Base-by-base conservation (phyloP, 2,329 filamentous ascomycete genomes). In the Aspergillus sojae region DNA sequence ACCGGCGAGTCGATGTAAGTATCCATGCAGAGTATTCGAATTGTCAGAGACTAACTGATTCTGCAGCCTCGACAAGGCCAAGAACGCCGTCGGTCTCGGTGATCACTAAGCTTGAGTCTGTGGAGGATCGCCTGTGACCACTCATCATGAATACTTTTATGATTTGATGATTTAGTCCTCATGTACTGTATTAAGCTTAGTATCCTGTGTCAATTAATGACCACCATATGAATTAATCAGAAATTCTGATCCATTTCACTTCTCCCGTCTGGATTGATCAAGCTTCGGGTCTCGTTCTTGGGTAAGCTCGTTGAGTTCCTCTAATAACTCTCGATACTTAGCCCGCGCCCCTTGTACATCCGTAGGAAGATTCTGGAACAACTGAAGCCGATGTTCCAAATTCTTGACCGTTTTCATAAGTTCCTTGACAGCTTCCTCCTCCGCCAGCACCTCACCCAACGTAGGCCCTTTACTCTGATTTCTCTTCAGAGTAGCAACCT, bases 351-450 rank as follows among this genome's bases (percentile, higher is more conserved):
- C 83, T 55, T 89, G 85, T 10, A 86, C 78, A 71, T 96, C 89
- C 6, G 88, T 88, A 1, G 93, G 91, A 64, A 97, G 77, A 7
- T 90, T 88, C 59, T 89, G 86, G 68, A 93, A 96, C 26, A 83
- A 83, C 43, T 82, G 82, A 21, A 94, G 81, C 65, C 89, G 85
- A 1, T 87, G 87, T 59, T 89, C 86, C 66, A 93, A 93, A 12
- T 82, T 83, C 53, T 83, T 83, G 9, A 95, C 82, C 62, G 89
- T 85, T 5, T 83, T 79, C 41, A 89, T 80, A 46, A 94, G 76
- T 2, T 78, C 79, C 26, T 86, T 74, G 32, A 91, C 86, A 3
- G 82, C 81, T 23, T 84, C 80, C 73, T 92, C 88, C 67, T 89
- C 84, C 3, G 76, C 76, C 10, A 83, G 79, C 0, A 92, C 77